Evolutionary conservation across 129 eudicot genomes (phyloP), one percentile per base, ranked within the genome.

Genomic region (Saposhnikovia divaricata): DNA sequence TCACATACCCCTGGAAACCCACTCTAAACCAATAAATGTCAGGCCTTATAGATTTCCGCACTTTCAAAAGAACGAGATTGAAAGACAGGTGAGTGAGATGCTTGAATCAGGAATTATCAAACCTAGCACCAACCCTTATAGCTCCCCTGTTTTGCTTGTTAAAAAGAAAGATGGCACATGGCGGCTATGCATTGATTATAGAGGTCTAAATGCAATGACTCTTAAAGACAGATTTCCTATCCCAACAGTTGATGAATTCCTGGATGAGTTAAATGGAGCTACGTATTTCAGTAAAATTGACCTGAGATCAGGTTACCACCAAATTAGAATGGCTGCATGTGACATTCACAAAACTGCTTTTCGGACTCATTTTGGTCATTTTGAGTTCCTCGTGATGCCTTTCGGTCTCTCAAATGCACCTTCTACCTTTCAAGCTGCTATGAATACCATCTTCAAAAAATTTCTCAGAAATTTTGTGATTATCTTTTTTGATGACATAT

Each of bases 381-480:
- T 48, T 25, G 65, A 76, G 23, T 76, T 47, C 5, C 13, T 25
- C 19, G 25, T 76, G 11, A 50, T 72, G 76, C 76, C 76, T 12
- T 72, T 38, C 19, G 76, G 76, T 19, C 11, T 72, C 11, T 34
- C 76, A 6, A 72, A 72, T 38, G 45, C 76, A 13, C 76, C 76
- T 31, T 39, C 34, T 23, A 72, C 47, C 21, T 72, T 72, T 31
- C 12, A 72, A 72, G 44, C 27, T 5, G 9, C 21, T 9, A 40
- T 72, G 76, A 72, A 72, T 72, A 21, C 42, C 5, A 42, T 72
- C 11, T 72, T 72, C 27, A 14, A 72, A 23, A 38, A 13, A 31
- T 40, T 12, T 40, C 25, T 72, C 1, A 15, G 76, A 42, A 40
- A 39, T 2, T 72, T 72, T 72, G 76, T 72, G 42, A 19, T 40